A percentile compares a stretch with the other conserved stretches of the same genome.
Evolutionary conservation across 257 asterid genomes (phyloP).

Genomic region (Gentiana dahurica): DNA sequence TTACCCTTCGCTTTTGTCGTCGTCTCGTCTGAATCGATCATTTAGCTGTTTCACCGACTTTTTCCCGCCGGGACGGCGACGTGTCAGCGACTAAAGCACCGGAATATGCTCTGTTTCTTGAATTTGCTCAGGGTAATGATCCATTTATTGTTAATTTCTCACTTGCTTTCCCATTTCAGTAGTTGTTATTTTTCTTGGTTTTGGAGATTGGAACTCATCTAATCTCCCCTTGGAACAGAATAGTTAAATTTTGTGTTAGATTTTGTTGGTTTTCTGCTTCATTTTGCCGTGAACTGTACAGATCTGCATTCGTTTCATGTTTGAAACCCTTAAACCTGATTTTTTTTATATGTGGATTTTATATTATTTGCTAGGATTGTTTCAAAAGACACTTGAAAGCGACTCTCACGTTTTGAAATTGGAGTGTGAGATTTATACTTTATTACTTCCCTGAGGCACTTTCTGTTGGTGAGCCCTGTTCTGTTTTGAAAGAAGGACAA

Average conservation of each 20-base stretch:
- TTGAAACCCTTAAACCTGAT: too few relatives aligned
- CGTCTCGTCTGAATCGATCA: not conserved
- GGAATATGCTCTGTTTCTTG: constrained; percentile 3
- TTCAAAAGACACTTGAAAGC: too few relatives aligned
- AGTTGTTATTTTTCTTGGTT: not conserved
- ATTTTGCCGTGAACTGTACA: too few relatives aligned
- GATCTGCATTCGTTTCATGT: too few relatives aligned
- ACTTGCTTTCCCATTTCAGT: too few relatives aligned
- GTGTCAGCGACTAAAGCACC: constrained; percentile 10
- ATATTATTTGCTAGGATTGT: too few relatives aligned
- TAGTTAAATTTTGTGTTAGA: not conserved
- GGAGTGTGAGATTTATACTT: too few relatives aligned
- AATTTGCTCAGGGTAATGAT: constrained; percentile 3
- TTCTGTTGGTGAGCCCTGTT: too few relatives aligned
- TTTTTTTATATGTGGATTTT: too few relatives aligned
- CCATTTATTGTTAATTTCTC: not conserved
- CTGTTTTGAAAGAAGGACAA: too few relatives aligned
- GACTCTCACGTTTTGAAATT: too few relatives aligned
- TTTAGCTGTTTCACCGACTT: not conserved
- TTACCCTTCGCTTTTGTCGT: not conserved
- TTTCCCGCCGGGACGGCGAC: constrained; percentile 12
- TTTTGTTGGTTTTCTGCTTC: not conserved
- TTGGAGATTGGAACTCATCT: not conserved
- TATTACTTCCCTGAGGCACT: too few relatives aligned
- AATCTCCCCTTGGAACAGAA: not conserved